Conservation (phyloP, 2,329 filamentous ascomycete species). For the Pyrenochaeta sp. region DNA sequence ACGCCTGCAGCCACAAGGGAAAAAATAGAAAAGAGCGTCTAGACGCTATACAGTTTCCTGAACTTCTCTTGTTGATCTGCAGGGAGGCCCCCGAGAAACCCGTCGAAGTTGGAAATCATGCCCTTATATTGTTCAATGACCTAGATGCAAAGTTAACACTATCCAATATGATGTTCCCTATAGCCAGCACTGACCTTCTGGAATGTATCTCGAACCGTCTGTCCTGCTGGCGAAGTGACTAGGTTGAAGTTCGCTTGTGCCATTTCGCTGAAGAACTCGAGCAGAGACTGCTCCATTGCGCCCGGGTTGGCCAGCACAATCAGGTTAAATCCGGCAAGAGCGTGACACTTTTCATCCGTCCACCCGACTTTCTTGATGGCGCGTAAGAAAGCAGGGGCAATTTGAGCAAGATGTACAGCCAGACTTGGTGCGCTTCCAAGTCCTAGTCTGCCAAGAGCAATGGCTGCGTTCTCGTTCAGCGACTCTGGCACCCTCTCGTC, state of each 20-base stretch:
- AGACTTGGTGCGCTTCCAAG: conserved; percentile 78
- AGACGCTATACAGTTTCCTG: conserved; percentile 53
- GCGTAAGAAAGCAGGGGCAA: conserved; percentile 81
- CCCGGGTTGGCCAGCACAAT: conserved; percentile 87
- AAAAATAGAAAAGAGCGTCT: conserved; percentile 24
- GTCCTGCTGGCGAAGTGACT: conserved; percentile 64
- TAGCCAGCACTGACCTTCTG: conserved; percentile 60
- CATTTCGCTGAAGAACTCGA: conserved; percentile 84
- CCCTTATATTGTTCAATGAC: conserved; percentile 63
- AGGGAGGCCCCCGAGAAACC: conserved; percentile 59
- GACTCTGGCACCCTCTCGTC: conserved; percentile 86
- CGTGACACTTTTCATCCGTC: conserved; percentile 93
- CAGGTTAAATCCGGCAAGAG: conserved; percentile 88
- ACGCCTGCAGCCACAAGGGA: conserved; percentile 35
- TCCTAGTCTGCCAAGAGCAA: conserved; percentile 88
- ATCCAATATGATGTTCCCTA: neutral
- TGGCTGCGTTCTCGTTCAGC: conserved; percentile 91
- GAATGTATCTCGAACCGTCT: conserved; percentile 75
- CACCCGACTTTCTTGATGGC: conserved; percentile 85
- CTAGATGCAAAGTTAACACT: conserved; percentile 40
- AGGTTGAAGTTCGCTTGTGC: conserved; percentile 71
- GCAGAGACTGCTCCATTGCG: conserved; percentile 86
- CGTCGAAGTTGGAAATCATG: conserved; percentile 63
- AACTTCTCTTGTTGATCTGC: conserved; percentile 54
- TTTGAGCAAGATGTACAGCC: conserved; percentile 79